A percentile compares a stretch with the other conserved stretches of the same genome.
Conservation (phyloP, 2,329 filamentous ascomycete species). For the Torrubiella hemipterigena region DNA sequence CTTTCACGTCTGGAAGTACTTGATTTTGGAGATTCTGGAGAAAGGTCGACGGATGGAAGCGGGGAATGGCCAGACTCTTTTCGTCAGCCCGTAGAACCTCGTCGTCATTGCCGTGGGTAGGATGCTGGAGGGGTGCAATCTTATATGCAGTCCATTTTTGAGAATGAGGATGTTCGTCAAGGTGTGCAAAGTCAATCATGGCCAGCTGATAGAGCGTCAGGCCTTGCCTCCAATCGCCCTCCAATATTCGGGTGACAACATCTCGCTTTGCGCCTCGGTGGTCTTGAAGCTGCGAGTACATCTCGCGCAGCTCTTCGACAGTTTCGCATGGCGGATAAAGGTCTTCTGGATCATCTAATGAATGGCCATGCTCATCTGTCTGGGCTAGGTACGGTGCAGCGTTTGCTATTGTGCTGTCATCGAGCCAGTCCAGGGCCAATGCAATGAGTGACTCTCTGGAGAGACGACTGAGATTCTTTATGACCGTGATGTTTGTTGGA, state of each 20-base stretch:
- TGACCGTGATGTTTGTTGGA: slow-evolving; percentile 49
- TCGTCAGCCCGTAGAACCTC: slow-evolving; percentile 29
- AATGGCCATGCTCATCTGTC: slow-evolving; percentile 35
- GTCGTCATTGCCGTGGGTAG: slow-evolving; percentile 22
- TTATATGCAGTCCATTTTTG: slow-evolving; percentile 54
- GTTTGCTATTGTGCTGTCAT: slow-evolving; percentile 51
- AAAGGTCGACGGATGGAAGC: slow-evolving; percentile 73
- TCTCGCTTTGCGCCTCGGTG: slow-evolving; percentile 51
- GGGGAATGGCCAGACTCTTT: slow-evolving; percentile 43
- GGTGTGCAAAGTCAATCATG: slow-evolving; percentile 55
- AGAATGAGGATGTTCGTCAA: slow-evolving; percentile 52
- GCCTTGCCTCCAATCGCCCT: slow-evolving; percentile 58
- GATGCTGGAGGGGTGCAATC: slow-evolving; percentile 38
- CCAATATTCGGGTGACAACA: slow-evolving; percentile 49
- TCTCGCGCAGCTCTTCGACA: slow-evolving; percentile 51
- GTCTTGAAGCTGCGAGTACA: slow-evolving; percentile 49
- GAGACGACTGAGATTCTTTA: slow-evolving; percentile 56
- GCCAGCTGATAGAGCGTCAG: slow-evolving; percentile 55
- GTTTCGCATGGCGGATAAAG: slow-evolving; percentile 58
- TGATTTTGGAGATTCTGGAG: slow-evolving; percentile 63
- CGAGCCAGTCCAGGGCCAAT: slow-evolving; percentile 67
- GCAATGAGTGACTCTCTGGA: slow-evolving; percentile 61
- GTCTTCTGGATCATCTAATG: slow-evolving; percentile 51
- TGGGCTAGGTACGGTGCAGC: slow-evolving; percentile 28
- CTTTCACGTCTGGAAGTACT: slow-evolving; percentile 67